Base-by-base conservation (phyloP, 768 basidiomycete genomes). In the Omphalotus guepiniiformis region DNA sequence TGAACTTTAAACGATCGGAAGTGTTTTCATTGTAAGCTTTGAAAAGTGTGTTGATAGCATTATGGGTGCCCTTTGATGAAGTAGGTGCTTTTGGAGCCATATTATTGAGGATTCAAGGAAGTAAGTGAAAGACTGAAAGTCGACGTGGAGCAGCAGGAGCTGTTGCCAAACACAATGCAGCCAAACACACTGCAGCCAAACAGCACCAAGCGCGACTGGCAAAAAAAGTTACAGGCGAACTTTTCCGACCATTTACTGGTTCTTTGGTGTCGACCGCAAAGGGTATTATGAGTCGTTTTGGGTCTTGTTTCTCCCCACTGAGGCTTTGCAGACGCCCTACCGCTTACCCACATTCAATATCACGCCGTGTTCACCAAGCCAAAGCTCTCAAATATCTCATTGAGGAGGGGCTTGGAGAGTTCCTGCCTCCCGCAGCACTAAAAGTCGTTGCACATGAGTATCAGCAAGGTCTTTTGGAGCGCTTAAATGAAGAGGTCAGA, bases 1-100 rank as follows among this genome's bases (percentile, higher is more conserved):
- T 83, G 67, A 94, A 83, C 72, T 97, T 95, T 58, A 98, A 82
- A 12, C 91, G 80, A 56, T 88, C 69, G 4, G 92, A 74, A 0
- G 93, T 96, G 46, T 80, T 75, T 26, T 81, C 76, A 56, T 69
- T 68, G 73, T 98, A 98, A 16, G 88, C 81, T 57, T 74, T 80
- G 79, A 80, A 86, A 23, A 93, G 74, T 13, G 83, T 72, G 25
- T 71, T 63, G 32, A 86, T 54, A 36, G 78, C 72, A 56, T 67
- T 66, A 38, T 21, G 6, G 21, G 63, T 72, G 75, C 73, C 19
- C 19, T 23, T 48, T 39, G 39, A 9, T 41, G 47, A 25, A 39
- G 46, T 28, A 49, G 29, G 36, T 19, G 21, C 7, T 44, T 44
- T 44, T 19, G 42, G 42, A 13, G 42, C 15, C 42, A 44, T 44